Percentiles rank a stretch among this genome's conserved stretches.
These are phyloP conservation scores for Ramalina peruviana DNA, from an alignment of 495 filamentous ascomycete genomes.

Conservation along the genomic window DNA sequence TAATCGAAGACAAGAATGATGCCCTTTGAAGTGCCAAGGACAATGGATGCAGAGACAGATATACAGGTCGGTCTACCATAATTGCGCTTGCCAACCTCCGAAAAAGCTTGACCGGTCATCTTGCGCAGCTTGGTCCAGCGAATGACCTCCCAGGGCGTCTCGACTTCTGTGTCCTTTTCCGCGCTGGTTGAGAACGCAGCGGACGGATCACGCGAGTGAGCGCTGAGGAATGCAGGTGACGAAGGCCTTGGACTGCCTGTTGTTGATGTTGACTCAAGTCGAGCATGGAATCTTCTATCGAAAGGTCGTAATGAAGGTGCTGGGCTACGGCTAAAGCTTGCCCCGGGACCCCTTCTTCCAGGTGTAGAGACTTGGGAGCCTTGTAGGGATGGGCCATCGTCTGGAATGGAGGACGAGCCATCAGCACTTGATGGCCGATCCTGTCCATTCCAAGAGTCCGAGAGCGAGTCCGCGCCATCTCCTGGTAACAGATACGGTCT, in stretches of 20 bases:
- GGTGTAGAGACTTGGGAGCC: constrained; percentile 71
- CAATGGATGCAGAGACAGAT: constrained; percentile 77
- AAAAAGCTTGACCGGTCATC: constrained; percentile 77
- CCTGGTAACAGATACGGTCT: not conserved
- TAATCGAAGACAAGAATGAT: constrained; percentile 94
- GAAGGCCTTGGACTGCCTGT: constrained; percentile 46
- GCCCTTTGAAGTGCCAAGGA: constrained; percentile 84
- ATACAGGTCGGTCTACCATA: constrained; percentile 89
- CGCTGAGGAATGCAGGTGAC: constrained; percentile 65
- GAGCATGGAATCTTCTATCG: constrained; percentile 84
- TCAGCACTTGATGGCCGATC: constrained; percentile 27
- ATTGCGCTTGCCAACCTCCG: constrained; percentile 84
- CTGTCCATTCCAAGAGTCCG: constrained; percentile 1
- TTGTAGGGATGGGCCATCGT: constrained; percentile 86
- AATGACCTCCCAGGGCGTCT: constrained; percentile 87
- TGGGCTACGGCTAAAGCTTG: constrained; percentile 36
- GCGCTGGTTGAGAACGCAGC: constrained; percentile 40
- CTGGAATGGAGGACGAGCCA: constrained; percentile 54
- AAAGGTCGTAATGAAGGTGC: constrained; percentile 83
- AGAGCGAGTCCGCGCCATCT: constrained; percentile 1
- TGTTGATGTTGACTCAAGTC: constrained; percentile 47
- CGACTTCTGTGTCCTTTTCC: constrained; percentile 46
- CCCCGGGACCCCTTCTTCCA: constrained; percentile 45
- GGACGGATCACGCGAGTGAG: constrained; percentile 69
- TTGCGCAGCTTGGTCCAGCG: constrained; percentile 90